Percentiles rank a stretch among this genome's conserved stretches.
Evolutionary conservation across 148 eudicot species (phyloP).

Genomic region (Rhododendron henanense): DNA sequence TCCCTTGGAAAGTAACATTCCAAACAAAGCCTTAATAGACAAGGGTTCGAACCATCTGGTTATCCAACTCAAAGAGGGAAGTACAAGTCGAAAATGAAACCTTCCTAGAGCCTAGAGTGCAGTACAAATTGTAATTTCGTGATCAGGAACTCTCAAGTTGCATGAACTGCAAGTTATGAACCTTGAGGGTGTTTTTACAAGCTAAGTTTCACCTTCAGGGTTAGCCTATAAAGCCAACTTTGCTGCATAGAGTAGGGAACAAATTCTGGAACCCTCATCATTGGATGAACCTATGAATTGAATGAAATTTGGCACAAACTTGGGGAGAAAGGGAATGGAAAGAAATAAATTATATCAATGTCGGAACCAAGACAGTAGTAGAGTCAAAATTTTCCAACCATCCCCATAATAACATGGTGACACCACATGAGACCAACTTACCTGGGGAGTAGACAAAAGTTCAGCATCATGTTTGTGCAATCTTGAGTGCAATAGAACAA

Average conservation of each 20-base stretch:
- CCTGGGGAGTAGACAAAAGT: conserved; percentile 70
- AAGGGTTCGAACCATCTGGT: not conserved
- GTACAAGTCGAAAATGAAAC: not conserved
- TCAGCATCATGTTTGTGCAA: conserved; percentile 70
- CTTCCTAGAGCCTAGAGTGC: not conserved
- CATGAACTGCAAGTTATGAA: not conserved
- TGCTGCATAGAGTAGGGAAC: not conserved
- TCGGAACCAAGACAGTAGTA: not conserved
- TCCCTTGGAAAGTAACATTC: not conserved
- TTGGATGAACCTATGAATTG: not conserved
- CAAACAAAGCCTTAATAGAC: not conserved
- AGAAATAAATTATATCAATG: not conserved
- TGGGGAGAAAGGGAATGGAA: not conserved
- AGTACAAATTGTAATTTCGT: not conserved
- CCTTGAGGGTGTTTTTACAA: not conserved
- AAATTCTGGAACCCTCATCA: not conserved
- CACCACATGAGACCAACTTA: conserved; percentile 19
- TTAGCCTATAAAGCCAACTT: not conserved
- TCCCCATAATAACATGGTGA: not conserved
- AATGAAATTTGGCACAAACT: not conserved
- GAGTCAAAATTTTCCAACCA: not conserved
- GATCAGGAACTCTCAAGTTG: not conserved
- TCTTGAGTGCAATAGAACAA: conserved; percentile 80
- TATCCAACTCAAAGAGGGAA: not conserved
- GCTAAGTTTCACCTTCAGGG: not conserved